Evolutionary conservation across 2,329 filamentous ascomycete genomes (phyloP), one percentile per base, ranked within the genome.

Genomic region (Madurella mycetomatis): DNA sequence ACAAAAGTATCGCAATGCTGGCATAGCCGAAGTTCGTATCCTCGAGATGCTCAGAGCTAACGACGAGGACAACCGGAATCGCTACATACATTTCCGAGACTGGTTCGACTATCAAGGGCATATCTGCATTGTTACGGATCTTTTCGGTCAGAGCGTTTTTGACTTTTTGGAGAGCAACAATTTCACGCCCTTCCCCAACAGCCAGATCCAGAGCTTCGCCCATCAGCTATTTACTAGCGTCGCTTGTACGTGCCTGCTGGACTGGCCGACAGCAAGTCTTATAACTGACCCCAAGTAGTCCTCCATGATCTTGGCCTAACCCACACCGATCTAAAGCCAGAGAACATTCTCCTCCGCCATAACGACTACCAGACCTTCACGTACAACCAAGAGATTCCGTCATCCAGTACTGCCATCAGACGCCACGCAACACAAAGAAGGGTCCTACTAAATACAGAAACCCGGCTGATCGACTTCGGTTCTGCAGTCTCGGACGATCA

Each of bases 251-350:
- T 25, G 25, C 25, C 25, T 7, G 25, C 25, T 25, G 25, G 25
- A 25, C 25, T 25, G 25, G 25, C 25, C 25, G 25, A 25, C 25
- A 25, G 25, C 25, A 25, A 25, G 25, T 25, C 25, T 25, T 25
- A 7, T 3, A 25, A 25, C 25, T 25, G 25, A 25, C 25, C 7
- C 4, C 25, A 25, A 25, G n/a, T n/a, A 95, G 90, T 97, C 71
- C 79, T 99, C 18, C 94, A 99, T 69, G 94, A 99, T 72, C 81
- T 99, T n/a, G 96, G 97, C 69, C 82, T 99, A 61, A 96, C 99
- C 57, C 94, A 99, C 69, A 99, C 94, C 9, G 84, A 87, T 67
- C 70, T 87, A 45, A 87, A 87, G 66, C 84, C 84, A 0, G 84
- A 87, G 65, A 87, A 87, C 62, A 87, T 88, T 57, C 75, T 88